phyloP scores from a whole-genome alignment of 352 stramenopile species.

The Phytophthora hybrid region DNA sequence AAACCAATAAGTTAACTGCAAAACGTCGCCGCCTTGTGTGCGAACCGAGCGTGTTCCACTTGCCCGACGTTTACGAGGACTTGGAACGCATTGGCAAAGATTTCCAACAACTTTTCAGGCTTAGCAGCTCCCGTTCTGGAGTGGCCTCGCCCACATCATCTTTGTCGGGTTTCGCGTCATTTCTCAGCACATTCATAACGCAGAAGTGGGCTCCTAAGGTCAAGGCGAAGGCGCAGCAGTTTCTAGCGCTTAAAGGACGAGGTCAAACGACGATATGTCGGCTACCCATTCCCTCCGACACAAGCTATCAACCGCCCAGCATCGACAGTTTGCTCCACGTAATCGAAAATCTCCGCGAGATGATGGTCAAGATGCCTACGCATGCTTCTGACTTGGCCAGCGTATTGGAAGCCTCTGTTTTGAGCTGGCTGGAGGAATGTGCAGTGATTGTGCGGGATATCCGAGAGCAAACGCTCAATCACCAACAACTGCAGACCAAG shows the following conservation, averaged over 20 bases:
- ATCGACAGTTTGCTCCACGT: conserved; percentile 84
- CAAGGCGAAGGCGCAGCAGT: conserved; percentile 73
- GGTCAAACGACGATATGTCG: conserved; percentile 53
- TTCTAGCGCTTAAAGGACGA: conserved; percentile 65
- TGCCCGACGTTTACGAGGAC: conserved; percentile 80
- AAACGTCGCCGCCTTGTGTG: conserved; percentile 51
- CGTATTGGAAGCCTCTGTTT: conserved; percentile 69
- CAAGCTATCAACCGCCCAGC: conserved; percentile 77
- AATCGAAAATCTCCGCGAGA: conserved; percentile 64
- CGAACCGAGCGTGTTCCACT: conserved; percentile 78
- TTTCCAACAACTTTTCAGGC: conserved; percentile 57
- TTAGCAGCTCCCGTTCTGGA: conserved; percentile 19
- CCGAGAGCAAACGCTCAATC: conserved; percentile 77
- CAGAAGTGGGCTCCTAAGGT: conserved; percentile 85
- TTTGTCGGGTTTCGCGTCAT: conserved; percentile 51
- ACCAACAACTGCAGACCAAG: conserved; percentile 59
- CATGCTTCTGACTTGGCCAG: conserved; percentile 65
- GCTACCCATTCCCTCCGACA: conserved; percentile 72
- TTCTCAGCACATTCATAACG: conserved; percentile 72
- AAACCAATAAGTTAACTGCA: conserved; percentile 35
- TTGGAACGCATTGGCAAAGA: conserved; percentile 69
- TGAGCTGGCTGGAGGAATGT: conserved; percentile 82
- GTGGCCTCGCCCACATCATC: conserved; percentile 22
- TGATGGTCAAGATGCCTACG: conserved; percentile 79
- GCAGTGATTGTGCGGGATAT: conserved; percentile 78